A percentile compares a stretch with the other conserved stretches of the same genome.
phyloP scores from a whole-genome alignment of 2,329 filamentous ascomycete genomes.

The Colletotrichum sp. region DNA sequence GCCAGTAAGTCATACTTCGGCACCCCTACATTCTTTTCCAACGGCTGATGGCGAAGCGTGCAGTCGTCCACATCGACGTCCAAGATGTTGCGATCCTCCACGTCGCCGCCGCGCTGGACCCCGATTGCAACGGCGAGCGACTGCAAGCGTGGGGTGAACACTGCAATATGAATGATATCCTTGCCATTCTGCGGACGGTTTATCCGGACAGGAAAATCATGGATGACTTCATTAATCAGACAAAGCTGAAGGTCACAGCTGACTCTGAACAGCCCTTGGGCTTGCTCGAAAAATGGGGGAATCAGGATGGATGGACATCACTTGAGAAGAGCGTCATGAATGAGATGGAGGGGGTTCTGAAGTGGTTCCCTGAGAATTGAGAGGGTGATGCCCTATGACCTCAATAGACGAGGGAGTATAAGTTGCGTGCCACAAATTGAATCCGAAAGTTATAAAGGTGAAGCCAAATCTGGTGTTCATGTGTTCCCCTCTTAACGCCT shows the following conservation, averaged over 20 bases:
- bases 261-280: background rate
- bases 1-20: background rate
- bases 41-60: background rate
- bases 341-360: background rate
- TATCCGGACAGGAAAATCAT: background rate
- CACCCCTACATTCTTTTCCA: too few species aligned
- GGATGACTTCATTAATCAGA: background rate
- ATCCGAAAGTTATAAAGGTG: too few species aligned
- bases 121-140: background rate
- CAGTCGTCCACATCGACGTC: background rate
- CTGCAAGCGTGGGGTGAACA: background rate
- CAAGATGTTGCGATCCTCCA: background rate
- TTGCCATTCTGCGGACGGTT: background rate
- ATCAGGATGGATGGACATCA: background rate
- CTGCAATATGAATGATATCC: background rate
- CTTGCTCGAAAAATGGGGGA: background rate
- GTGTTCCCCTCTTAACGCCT: too few species aligned
- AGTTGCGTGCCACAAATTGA: too few species aligned
- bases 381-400: background rate
- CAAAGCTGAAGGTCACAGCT: background rate
- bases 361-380: background rate
- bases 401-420: too few species aligned
- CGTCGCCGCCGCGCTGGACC: background rate
- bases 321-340: background rate
- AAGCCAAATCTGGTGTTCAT: too few species aligned